Base-by-base conservation (phyloP, 2,329 filamentous ascomycete genomes). In the Fusarium sp. region DNA sequence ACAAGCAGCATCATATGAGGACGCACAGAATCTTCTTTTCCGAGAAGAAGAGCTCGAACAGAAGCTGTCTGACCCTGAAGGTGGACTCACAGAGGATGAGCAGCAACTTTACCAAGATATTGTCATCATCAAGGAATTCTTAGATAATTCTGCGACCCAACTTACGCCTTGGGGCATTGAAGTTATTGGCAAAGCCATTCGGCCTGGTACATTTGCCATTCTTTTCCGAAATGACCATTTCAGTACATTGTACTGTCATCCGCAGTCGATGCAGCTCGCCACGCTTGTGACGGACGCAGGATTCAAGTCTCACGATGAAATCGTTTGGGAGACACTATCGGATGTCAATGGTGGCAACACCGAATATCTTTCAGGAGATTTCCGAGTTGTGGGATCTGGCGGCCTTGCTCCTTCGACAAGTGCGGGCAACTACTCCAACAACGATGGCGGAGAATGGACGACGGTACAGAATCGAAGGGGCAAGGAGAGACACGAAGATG, bases 201-300 rank as follows among this genome's bases (percentile, higher is more conserved):
- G 88, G 18, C 92, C 94, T 3, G 96, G 95, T 4, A 90, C 93
- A 3, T 90, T 98, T 70, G 94, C 94, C 1, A 98, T 99, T 56
- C 84, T 99, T 4, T 99, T 99, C 85, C 90, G 96, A 33, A 99
- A 99, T 78, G 96, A 99, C 79, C 96, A 99, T 81, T 99, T 99
- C 79, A 95, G 94, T 47, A 98, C 96, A 0, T 82, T 99, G 0
- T 98, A 97, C 82, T 94, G 95, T 69, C 94, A 98, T 77, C 94
- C 96, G 0, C 85, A 91, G 49, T 94, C 92, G 1, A 87, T 90
- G 45, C 89, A 93, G 74, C 87, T 98, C 3, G 89, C 96, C 72
- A 94, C 93, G 0, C 85, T 99, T 7, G 95, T 99, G 20, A 98
- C 96, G 0, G 96, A 99, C 80, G 93, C 94, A 33, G 96, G 96